phyloP scores from a whole-genome alignment of 2,329 filamentous ascomycete genomes.

The Beauveria sp. region DNA sequence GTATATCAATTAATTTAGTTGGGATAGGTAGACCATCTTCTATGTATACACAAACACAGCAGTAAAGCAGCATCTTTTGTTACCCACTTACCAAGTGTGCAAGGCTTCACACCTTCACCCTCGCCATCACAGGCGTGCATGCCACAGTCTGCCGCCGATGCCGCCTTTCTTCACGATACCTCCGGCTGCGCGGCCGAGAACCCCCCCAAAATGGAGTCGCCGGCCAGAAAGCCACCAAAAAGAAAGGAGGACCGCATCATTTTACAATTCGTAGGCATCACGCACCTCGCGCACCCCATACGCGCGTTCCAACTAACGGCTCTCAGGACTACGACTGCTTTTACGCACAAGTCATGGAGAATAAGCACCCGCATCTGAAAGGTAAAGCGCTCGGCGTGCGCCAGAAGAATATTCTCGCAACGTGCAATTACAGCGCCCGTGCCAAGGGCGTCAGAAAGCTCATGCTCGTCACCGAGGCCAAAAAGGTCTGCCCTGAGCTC shows the following conservation, averaged over 20 bases:
- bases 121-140: background rate
- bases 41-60: no score
- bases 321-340: slow-evolving; percentile 77
- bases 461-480: slow-evolving; percentile 77
- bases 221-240: slow-evolving; percentile 26
- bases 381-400: slow-evolving; percentile 72
- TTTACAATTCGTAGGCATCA: slow-evolving; percentile 65
- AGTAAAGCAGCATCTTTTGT: no score
- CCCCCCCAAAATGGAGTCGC: slow-evolving; percentile 11
- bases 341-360: slow-evolving; percentile 86
- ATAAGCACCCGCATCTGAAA: slow-evolving; percentile 66
- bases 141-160: background rate
- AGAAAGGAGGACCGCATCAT: slow-evolving; percentile 61
- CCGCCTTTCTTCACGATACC: background rate
- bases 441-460: slow-evolving; percentile 69
- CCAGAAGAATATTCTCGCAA: slow-evolving; percentile 89
- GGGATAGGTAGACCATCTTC: no score
- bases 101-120: no score
- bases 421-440: slow-evolving; percentile 89
- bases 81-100: no score
- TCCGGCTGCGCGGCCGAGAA: background rate
- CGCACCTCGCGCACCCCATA: slow-evolving; percentile 8
- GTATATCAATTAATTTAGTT: no score
- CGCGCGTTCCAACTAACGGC: slow-evolving; percentile 12
- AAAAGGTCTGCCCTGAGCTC: slow-evolving; percentile 70